Evolutionary conservation across 176 grass and related monocot species (phyloP).

Genomic region (Oryza meridionalis): DNA sequence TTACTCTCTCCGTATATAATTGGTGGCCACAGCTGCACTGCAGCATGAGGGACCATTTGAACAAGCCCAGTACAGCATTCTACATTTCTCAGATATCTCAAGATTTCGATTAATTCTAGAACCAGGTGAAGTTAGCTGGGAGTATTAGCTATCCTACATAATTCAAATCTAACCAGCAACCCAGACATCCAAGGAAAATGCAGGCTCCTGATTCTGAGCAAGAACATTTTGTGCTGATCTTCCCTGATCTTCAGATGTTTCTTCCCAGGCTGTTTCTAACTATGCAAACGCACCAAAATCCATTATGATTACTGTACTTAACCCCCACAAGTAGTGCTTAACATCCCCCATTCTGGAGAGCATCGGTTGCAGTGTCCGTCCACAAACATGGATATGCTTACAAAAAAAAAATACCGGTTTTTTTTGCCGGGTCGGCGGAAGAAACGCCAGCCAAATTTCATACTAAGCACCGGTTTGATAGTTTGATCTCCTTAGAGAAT

Average conservation of each 20-base stretch:
- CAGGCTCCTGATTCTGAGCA: not conserved
- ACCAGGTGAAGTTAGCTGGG: not conserved
- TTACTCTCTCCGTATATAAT: not conserved
- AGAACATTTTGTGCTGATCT: not conserved
- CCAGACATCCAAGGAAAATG: not conserved
- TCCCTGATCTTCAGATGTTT: not conserved
- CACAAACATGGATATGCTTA: not conserved
- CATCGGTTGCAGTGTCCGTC: not conserved
- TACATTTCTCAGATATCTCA: not conserved
- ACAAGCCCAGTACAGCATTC: not conserved
- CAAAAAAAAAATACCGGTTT: not conserved
- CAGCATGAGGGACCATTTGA: conserved; percentile 1
- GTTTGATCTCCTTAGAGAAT: not conserved
- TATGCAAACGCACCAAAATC: too few relatives aligned
- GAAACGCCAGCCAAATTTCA: too few relatives aligned
- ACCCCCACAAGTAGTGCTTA: too few relatives aligned
- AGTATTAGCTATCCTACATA: not conserved
- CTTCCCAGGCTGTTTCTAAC: not conserved
- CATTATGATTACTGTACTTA: too few relatives aligned
- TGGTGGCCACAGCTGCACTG: not conserved
- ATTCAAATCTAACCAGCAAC: not conserved
- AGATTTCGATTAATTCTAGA: not conserved
- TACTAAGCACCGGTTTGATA: not conserved
- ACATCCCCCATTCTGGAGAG: not conserved
- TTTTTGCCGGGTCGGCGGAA: too few relatives aligned